Conservation (phyloP, 148 eudicot species). For the Fagopyrum esculentum region DNA sequence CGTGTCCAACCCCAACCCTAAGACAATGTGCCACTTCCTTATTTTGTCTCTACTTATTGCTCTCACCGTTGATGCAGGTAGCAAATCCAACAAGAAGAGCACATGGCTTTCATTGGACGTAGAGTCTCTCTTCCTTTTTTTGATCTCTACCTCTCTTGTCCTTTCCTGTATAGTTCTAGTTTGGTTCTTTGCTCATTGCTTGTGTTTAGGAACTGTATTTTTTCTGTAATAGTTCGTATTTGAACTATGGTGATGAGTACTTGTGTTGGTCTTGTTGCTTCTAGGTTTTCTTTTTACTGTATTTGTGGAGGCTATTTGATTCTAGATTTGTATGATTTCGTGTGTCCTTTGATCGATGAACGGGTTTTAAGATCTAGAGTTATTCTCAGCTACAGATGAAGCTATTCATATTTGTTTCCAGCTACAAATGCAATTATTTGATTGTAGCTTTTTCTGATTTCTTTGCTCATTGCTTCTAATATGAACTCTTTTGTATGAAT, state of each 20-base stretch:
- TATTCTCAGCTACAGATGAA: neutral
- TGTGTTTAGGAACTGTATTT: neutral
- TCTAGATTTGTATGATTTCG: neutral
- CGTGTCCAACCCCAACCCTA: neutral
- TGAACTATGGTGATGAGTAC: neutral
- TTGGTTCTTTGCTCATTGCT: neutral
- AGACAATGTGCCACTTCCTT: slow-evolving; percentile 3
- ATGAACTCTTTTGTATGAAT: no score
- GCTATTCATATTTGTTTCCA: neutral
- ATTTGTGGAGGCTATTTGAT: neutral
- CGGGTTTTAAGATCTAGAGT: neutral
- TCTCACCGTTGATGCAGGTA: slow-evolving; percentile 2
- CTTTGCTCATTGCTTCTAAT: no score
- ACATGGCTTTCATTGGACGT: slow-evolving; percentile 23
- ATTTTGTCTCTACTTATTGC: neutral
- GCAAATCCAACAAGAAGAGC: slow-evolving; percentile 4
- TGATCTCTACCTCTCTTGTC: neutral
- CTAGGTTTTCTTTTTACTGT: neutral
- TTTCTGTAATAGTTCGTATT: neutral
- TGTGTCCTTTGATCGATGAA: neutral
- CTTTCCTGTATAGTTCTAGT: neutral
- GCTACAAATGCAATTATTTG: no score
- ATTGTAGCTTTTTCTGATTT: no score
- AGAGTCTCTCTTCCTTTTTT: neutral
- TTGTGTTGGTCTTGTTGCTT: neutral